phyloP scores from a whole-genome alignment of 2,329 filamentous ascomycete species.

The Pestalotiopsis sp. region DNA sequence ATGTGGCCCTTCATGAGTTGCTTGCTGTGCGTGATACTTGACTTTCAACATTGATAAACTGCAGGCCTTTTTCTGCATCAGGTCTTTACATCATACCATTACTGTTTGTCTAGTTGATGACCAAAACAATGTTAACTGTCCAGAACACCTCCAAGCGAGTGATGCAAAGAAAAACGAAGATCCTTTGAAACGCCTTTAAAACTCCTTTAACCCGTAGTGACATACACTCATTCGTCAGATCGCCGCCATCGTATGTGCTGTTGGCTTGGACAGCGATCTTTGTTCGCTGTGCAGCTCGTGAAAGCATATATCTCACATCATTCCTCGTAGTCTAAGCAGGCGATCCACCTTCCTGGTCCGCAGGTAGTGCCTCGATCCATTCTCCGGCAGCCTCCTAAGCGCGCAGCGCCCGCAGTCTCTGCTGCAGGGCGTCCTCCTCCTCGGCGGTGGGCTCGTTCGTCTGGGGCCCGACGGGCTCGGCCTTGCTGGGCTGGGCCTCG shows the following conservation, averaged over 20 bases:
- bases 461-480: constrained; percentile 22
- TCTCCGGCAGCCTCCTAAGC: constrained; percentile 4
- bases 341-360: neutral
- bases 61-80: neutral
- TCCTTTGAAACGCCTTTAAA: neutral
- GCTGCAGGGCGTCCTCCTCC: constrained; percentile 14
- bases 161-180: neutral
- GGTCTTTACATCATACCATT: neutral
- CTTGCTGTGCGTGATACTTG: neutral
- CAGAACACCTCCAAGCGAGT: constrained; percentile 1
- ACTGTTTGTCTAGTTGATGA: neutral
- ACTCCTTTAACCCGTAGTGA: constrained; percentile 1
- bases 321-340: neutral
- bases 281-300: neutral
- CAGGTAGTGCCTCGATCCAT: neutral
- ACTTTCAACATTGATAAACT: too few species aligned
- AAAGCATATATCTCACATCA: neutral
- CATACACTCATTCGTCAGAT: too few species aligned
- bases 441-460: constrained; percentile 14
- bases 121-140: neutral
- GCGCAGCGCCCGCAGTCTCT: constrained; percentile 9
- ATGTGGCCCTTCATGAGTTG: neutral
- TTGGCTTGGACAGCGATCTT: neutral
- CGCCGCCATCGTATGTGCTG: neutral
- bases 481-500: constrained; percentile 56